Conservation (phyloP, 2,329 filamentous ascomycete species). For the Fusarium pininemorale region DNA sequence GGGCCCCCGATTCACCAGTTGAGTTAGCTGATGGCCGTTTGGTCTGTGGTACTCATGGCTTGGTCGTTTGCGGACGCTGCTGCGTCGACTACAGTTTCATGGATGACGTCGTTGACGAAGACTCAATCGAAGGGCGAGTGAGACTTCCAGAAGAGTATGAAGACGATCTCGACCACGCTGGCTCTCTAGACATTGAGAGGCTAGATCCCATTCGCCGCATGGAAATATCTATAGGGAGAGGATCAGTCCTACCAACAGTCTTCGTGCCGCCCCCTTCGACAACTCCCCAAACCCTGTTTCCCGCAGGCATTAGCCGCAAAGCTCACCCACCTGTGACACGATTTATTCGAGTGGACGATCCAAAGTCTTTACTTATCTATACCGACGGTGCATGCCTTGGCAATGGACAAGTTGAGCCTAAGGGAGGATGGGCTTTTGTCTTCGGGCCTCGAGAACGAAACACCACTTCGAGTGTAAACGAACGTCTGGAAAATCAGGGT, state of each 20-base stretch:
- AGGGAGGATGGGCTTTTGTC: constrained; percentile 53
- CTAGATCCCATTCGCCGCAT: background rate
- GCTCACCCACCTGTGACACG: background rate
- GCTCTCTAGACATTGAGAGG: background rate
- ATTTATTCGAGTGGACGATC: constrained; percentile 16
- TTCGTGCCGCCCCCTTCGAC: constrained; percentile 14
- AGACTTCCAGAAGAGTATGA: background rate
- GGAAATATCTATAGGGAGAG: background rate
- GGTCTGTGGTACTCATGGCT: constrained; percentile 48
- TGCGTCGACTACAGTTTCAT: constrained; percentile 50
- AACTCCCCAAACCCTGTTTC: background rate
- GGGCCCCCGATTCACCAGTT: background rate
- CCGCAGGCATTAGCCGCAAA: background rate
- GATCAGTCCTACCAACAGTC: constrained; percentile 19
- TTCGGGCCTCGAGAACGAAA: constrained; percentile 6
- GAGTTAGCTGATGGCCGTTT: constrained; percentile 49
- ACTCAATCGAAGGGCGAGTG: background rate
- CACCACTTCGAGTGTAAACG: background rate
- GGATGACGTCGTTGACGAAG: constrained; percentile 36
- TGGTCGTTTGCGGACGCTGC: constrained; percentile 46
- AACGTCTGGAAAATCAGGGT: constrained; percentile 54
- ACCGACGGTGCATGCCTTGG: constrained; percentile 56
- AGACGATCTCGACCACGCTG: background rate
- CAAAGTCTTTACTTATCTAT: constrained; percentile 49
- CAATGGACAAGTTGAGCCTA: constrained; percentile 50